Evolutionary conservation across 495 filamentous ascomycete species (phyloP).

Genomic region (Trichoderma orchidacearum): DNA sequence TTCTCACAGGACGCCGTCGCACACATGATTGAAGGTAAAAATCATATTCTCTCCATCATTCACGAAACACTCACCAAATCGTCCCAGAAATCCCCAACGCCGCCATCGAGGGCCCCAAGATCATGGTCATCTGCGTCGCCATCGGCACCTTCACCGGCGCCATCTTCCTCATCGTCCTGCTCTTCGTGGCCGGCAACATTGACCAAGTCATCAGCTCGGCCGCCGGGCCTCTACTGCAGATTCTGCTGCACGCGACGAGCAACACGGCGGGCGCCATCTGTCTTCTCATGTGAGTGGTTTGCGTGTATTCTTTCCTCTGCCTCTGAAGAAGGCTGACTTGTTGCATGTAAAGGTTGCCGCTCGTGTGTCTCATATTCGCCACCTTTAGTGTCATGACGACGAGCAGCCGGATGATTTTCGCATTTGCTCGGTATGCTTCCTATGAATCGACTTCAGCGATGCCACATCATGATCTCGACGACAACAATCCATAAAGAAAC

Average conservation of each 20-base stretch:
- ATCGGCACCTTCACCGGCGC: neutral
- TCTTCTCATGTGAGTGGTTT: neutral
- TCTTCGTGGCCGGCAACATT: neutral
- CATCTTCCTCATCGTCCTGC: neutral
- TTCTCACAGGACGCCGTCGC: neutral
- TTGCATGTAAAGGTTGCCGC: neutral
- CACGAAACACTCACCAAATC: neutral
- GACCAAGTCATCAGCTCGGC: neutral
- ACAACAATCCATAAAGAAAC: neutral
- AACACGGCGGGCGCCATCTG: neutral
- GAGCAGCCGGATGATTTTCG: neutral
- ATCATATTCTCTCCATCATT: neutral
- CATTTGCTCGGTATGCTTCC: neutral
- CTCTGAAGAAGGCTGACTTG: neutral
- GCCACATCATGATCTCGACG: no score
- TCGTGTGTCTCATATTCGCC: neutral
- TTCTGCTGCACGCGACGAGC: neutral
- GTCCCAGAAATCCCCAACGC: neutral
- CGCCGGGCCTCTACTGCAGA: neutral
- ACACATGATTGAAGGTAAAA: neutral
- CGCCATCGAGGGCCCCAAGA: neutral
- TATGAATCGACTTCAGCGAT: no score
- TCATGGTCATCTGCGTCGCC: neutral
- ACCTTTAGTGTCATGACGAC: neutral
- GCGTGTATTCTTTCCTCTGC: neutral